Conservation (phyloP, 495 filamentous ascomycete genomes). For the Penicillium cinerascens region DNA sequence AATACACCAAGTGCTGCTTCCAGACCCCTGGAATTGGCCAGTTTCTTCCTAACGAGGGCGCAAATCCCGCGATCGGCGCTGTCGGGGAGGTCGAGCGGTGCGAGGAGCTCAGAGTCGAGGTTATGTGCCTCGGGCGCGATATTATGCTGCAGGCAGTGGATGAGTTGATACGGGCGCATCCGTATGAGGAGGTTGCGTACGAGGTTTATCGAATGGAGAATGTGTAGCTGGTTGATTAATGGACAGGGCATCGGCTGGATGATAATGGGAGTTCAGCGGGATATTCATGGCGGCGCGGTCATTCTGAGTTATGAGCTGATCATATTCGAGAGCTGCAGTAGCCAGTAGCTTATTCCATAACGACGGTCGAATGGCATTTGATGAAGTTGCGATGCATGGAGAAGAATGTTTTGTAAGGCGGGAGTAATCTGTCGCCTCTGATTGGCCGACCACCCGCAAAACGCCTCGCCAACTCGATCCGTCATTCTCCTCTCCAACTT, state of each 20-base stretch:
- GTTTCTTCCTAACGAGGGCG: conserved; percentile 38
- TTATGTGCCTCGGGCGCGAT: conserved; percentile 49
- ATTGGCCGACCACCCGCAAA: conserved; percentile 42
- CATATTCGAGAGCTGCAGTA: too few species aligned
- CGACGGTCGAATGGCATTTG: background rate
- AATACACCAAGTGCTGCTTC: conserved; percentile 42
- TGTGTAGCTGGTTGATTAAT: conserved; percentile 41
- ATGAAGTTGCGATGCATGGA: background rate
- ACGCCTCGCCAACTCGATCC: conserved; percentile 37
- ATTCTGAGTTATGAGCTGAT: background rate
- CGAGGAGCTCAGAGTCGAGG: conserved; percentile 52
- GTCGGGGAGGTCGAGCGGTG: conserved; percentile 43
- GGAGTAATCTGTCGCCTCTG: conserved; percentile 41
- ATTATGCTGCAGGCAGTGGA: conserved; percentile 44
- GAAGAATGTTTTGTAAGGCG: conserved; percentile 9
- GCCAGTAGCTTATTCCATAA: too few species aligned
- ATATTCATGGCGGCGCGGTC: background rate
- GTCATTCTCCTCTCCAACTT: conserved; percentile 24
- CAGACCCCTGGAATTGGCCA: conserved; percentile 39
- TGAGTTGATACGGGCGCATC: conserved; percentile 59
- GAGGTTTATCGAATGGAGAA: conserved; percentile 71
- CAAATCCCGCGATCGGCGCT: conserved; percentile 38
- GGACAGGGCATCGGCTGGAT: background rate
- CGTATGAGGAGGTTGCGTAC: conserved; percentile 75
- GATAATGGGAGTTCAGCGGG: background rate